Conservation (phyloP, 345 rosid genomes). For the Moricandia moricandioides region DNA sequence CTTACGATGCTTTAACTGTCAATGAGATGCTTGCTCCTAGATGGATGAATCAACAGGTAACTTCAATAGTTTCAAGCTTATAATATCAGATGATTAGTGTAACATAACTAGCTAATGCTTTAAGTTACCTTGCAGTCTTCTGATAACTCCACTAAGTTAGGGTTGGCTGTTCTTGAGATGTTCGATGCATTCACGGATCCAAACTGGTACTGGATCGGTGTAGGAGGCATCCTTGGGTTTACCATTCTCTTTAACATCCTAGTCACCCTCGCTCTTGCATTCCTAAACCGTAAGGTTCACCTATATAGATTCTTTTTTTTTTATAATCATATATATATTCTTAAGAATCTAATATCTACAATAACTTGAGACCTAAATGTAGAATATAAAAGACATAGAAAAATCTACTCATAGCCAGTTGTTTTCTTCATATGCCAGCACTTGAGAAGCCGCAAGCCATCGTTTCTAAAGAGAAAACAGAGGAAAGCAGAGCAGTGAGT, state of each 20-base stretch:
- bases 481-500: constrained; percentile 36
- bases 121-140: constrained; percentile 46
- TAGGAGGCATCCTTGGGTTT: constrained; percentile 57
- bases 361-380: background rate
- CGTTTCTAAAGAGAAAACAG: constrained; percentile 49
- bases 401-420: background rate
- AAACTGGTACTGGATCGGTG: constrained; percentile 87
- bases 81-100: background rate
- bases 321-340: background rate
- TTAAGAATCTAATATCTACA: background rate
- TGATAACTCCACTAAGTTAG: constrained; percentile 47
- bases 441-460: constrained; percentile 62
- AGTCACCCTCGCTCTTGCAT: constrained; percentile 61
- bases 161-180: constrained; percentile 52
- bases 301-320: background rate
- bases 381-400: background rate
- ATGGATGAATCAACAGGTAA: constrained; percentile 70
- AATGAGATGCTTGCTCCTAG: constrained; percentile 78
- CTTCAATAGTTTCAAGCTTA: background rate
- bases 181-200: constrained; percentile 46
- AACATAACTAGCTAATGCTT: background rate
- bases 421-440: constrained; percentile 41
- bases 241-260: constrained; percentile 67
- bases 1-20: constrained; percentile 58
- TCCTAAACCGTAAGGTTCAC: constrained; percentile 65